Percentiles rank a stretch among this genome's conserved stretches.
These are phyloP conservation scores for Russula sp. DNA, from an alignment of 768 basidiomycete genomes.

Conservation along the genomic window DNA sequence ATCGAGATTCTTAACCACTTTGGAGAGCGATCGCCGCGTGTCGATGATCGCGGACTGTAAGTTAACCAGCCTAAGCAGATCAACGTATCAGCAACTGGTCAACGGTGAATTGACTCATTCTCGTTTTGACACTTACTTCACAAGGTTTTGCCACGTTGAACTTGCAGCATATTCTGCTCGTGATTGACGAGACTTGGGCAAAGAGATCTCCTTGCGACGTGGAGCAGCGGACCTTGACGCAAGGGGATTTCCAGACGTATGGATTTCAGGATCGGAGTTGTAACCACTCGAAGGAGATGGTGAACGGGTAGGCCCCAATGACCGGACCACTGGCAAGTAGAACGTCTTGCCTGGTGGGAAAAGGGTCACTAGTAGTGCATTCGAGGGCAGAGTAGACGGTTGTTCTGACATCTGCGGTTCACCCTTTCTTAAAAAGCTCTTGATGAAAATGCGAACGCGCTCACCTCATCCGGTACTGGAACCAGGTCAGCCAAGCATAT, in stretches of 20 bases:
- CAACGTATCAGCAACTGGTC: not conserved
- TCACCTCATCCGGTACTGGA: conserved; percentile 60
- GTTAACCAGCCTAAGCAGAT: conserved; percentile 46
- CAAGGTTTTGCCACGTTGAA: conserved; percentile 64
- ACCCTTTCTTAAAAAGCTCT: conserved; percentile 1
- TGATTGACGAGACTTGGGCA: conserved; percentile 14
- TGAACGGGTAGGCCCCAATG: conserved; percentile 40
- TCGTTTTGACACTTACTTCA: conserved; percentile 50
- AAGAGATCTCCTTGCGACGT: conserved; percentile 19
- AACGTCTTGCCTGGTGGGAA: conserved; percentile 59
- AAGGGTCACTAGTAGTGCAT: conserved; percentile 67
- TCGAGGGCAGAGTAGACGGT: conserved; percentile 57
- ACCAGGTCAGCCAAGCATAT: conserved; percentile 57
- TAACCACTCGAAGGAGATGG: conserved; percentile 63
- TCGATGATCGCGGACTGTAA: conserved; percentile 54
- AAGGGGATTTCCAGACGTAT: conserved; percentile 35
- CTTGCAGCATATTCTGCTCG: conserved; percentile 42
- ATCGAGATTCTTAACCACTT: conserved; percentile 50
- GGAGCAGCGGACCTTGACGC: conserved; percentile 18
- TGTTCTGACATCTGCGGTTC: conserved; percentile 40
- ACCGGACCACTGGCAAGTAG: conserved; percentile 47
- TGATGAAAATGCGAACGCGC: conserved; percentile 34
- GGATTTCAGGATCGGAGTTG: conserved; percentile 67
- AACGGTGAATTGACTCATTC: conserved; percentile 2
- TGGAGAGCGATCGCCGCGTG: conserved; percentile 47